Conservation (phyloP, 352 stramenopile species). For the Pythium coloratum region DNA sequence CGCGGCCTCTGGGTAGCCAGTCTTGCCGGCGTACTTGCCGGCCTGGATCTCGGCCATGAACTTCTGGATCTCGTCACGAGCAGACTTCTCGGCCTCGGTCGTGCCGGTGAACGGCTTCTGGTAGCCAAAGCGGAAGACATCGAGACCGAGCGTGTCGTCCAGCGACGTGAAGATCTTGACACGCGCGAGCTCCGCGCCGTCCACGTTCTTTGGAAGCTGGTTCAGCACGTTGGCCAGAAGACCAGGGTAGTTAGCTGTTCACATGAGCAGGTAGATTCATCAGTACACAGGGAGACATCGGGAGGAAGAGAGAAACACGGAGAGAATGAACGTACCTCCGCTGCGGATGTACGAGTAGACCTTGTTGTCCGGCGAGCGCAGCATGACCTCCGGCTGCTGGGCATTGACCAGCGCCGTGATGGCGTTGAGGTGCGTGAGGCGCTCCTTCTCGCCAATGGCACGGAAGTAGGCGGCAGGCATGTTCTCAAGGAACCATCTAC, state of each 20-base stretch:
- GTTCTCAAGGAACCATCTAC: conserved; percentile 85
- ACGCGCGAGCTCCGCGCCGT: conserved; percentile 64
- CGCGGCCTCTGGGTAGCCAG: conserved; percentile 52
- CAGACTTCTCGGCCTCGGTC: conserved; percentile 55
- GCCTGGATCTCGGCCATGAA: conserved; percentile 76
- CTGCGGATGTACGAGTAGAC: conserved; percentile 86
- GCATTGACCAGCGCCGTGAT: conserved; percentile 80
- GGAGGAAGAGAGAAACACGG: neutral
- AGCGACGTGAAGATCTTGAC: conserved; percentile 91
- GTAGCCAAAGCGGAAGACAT: conserved; percentile 85
- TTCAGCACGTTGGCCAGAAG: conserved; percentile 69
- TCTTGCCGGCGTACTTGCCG: conserved; percentile 63
- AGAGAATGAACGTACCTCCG: conserved; percentile 30
- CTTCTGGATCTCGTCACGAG: conserved; percentile 53
- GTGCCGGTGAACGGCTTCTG: conserved; percentile 73
- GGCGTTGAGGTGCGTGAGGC: conserved; percentile 85
- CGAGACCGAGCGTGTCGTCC: conserved; percentile 81
- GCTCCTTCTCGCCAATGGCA: conserved; percentile 79
- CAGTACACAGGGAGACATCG: conserved; percentile 11
- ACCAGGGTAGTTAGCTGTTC: conserved; percentile 61
- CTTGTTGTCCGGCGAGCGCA: conserved; percentile 73
- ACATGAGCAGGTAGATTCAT: neutral
- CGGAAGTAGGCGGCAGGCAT: conserved; percentile 91
- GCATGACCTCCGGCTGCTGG: conserved; percentile 77
- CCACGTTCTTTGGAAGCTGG: conserved; percentile 64